phyloP scores from a whole-genome alignment of 2,329 filamentous ascomycete genomes.

The Phaeophleospora eucalypticola region DNA sequence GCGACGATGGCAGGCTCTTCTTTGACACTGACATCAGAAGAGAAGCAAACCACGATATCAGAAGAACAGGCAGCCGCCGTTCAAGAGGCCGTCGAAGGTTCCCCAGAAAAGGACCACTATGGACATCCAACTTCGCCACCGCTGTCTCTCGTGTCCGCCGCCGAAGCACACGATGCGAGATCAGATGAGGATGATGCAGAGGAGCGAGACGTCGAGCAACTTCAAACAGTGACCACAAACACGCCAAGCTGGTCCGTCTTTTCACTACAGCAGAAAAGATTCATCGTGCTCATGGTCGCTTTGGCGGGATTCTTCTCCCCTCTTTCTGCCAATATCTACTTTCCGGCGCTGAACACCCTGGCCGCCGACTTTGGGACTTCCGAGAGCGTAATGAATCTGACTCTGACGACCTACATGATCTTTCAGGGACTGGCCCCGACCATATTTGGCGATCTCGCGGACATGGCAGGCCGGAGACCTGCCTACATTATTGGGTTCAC shows the following conservation, averaged over 20 bases:
- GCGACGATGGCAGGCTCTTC: no score
- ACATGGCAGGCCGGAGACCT: conserved; percentile 23
- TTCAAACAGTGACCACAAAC: conserved; percentile 14
- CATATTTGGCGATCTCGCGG: conserved; percentile 22
- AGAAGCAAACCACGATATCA: no score
- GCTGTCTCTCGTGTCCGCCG: no score
- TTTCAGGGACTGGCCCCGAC: conserved; percentile 46
- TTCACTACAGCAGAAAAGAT: conserved; percentile 39
- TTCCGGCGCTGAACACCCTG: conserved; percentile 50
- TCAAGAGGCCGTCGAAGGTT: no score
- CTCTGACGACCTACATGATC: conserved; percentile 57
- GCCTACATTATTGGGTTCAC: conserved; percentile 24
- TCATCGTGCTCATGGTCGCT: conserved; percentile 48
- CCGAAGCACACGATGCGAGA: not conserved
- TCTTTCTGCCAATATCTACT: conserved; percentile 51
- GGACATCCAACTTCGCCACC: no score
- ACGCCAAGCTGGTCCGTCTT: conserved; percentile 32
- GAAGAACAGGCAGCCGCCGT: no score
- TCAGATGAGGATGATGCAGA: not conserved
- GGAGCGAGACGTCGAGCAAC: conserved; percentile 18
- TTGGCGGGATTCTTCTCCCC: conserved; percentile 53
- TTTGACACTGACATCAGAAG: no score
- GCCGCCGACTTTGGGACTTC: conserved; percentile 46
- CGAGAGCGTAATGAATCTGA: conserved; percentile 43
- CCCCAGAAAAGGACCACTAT: no score